phyloP scores from a whole-genome alignment of 2,329 filamentous ascomycete genomes.

The Hypoxylon sp. region DNA sequence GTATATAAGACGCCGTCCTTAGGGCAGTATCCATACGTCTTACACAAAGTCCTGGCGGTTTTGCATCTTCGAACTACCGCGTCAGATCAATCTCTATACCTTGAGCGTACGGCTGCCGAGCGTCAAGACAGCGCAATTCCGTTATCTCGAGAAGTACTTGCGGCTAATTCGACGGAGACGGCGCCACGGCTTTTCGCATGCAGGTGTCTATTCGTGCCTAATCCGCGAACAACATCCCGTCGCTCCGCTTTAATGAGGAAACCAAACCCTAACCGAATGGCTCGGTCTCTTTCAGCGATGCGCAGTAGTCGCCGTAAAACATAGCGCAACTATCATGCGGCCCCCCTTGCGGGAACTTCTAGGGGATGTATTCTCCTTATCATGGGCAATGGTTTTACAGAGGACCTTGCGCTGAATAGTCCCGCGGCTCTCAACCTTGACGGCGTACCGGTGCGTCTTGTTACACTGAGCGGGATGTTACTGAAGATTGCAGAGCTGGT shows the following conservation, averaged over 20 bases:
- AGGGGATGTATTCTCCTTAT: constrained; percentile 31
- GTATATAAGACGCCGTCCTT: constrained; percentile 28
- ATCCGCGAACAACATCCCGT: constrained; percentile 39
- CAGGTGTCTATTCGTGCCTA: constrained; percentile 44
- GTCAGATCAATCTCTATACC: constrained; percentile 26
- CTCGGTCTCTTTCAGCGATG: constrained; percentile 43
- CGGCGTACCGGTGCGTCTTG: constrained; percentile 47
- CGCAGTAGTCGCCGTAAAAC: constrained; percentile 34
- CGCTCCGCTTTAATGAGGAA: constrained; percentile 42
- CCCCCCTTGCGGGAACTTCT: constrained; percentile 38
- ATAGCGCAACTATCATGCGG: constrained; percentile 21
- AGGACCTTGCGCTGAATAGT: constrained; percentile 32
- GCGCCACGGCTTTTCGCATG: constrained; percentile 43
- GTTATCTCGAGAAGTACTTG: constrained; percentile 41
- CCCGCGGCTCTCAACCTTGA: constrained; percentile 43
- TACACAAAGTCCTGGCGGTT: constrained; percentile 45
- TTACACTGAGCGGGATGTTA: constrained; percentile 41
- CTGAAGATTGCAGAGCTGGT: constrained; percentile 36
- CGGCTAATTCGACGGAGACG: constrained; percentile 22
- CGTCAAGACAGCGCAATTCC: constrained; percentile 43
- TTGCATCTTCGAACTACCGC: constrained; percentile 33
- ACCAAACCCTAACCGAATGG: constrained; percentile 43
- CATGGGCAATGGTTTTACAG: constrained; percentile 30
- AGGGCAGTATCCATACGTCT: constrained; percentile 40
- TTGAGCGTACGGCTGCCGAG: constrained; percentile 37